Evolutionary conservation across 805 yeast genomes (phyloP), one percentile per base, ranked within the genome.

Genomic region (Sugiyamaella valdiviana): DNA sequence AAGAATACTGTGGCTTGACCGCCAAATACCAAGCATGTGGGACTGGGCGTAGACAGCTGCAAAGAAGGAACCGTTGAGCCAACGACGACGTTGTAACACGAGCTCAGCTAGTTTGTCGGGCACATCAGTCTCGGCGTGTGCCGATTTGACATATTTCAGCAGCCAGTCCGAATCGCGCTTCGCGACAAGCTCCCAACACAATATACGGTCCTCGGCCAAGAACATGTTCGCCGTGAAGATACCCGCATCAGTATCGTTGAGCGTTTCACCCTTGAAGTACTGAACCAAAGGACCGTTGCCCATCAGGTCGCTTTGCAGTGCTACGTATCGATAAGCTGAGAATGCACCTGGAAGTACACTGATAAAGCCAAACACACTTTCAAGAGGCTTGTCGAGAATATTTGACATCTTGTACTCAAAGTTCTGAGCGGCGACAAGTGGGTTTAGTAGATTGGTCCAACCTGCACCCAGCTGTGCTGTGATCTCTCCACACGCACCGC

Each of bases 401-500:
- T 91, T 93, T 4, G 96, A 88, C 72, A 89, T 90, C 66, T 93
- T 93, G 66, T 93, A 93, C 64, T 91, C 99, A 65, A 93, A 91
- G 66, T 91, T 91, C 65, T 93, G 98, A 0, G 97, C 95, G 2
- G 98, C 96, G 7, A 91, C 91, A 48, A 91, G 67, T 6, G 99
- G 98, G 62, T 91, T 91, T 14, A 82, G 55, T 39, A 91, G 69
- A 41, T 75, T 72, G 42, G 61, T 65, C 51, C 73, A 76, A 10
- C 71, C 74, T 19, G 70, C 71, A 2, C 98, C 97, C 46, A 90
- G 69, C 65, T 83, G 81, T 0, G 93, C 95, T 55, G 80, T 83
- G 67, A 93, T 91, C 63, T 93, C 98, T 47, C 99, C 99, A 78
- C 99, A 91, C 1, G 97, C 95, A 36, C 99, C 99, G 2, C 95